Conservation (phyloP, 179 eudicot species). For the Beta macrorhiza region DNA sequence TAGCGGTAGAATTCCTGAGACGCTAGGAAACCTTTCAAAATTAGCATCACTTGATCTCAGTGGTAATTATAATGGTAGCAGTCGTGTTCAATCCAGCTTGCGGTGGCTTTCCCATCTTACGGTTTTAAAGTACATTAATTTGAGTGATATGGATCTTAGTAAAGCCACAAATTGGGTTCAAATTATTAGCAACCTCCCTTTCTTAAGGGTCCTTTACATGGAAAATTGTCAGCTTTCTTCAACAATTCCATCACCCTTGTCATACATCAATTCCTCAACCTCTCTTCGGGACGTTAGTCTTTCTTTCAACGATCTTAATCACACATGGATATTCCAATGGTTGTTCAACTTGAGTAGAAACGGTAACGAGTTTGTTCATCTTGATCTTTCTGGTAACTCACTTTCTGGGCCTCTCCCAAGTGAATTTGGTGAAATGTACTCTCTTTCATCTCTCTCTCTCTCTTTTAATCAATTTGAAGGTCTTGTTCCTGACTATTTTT, state of each 20-base stretch:
- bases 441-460: conserved; percentile 17
- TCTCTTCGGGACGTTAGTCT: background rate
- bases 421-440: background rate
- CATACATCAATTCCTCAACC: conserved; percentile 11
- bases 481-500: conserved; percentile 3
- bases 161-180: too few species aligned
- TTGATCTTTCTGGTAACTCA: background rate
- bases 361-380: background rate
- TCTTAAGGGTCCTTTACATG: too few species aligned
- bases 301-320: background rate
- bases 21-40: conserved; percentile 24
- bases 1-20: too few species aligned
- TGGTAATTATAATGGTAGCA: too few species aligned
- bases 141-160: too few species aligned
- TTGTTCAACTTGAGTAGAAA: background rate
- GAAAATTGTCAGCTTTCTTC: background rate
- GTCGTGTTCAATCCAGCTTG: background rate
- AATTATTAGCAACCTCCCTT: too few species aligned
- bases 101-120: conserved; percentile 28
- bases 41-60: conserved; percentile 12
- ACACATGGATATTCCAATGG: conserved; percentile 17
- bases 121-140: too few species aligned
- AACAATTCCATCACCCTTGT: background rate
- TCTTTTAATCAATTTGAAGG: conserved; percentile 15
- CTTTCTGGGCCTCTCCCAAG: background rate